phyloP scores from a whole-genome alignment of 352 stramenopile species.

The Phytophthora megakarya region DNA sequence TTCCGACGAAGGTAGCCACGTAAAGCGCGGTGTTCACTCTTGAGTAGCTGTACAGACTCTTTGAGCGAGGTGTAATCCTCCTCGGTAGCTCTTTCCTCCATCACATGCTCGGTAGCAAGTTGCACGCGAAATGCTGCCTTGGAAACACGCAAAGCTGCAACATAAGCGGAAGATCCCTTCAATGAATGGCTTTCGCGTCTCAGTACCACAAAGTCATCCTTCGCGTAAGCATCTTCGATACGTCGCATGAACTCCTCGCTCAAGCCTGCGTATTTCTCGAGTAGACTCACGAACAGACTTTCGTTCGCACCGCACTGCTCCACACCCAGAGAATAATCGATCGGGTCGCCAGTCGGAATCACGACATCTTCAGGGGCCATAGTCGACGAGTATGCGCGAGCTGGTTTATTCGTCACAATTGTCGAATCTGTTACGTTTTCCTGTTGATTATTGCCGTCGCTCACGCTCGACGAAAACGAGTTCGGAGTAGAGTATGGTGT shows the following conservation, averaged over 20 bases:
- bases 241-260: constrained; percentile 79
- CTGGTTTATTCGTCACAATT: constrained; percentile 35
- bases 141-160: constrained; percentile 80
- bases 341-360: constrained; percentile 78
- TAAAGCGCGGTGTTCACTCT: constrained; percentile 74
- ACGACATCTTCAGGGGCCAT: constrained; percentile 67
- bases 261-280: constrained; percentile 79
- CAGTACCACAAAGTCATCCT: constrained; percentile 63
- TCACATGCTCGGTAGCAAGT: constrained; percentile 75
- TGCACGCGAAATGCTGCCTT: constrained; percentile 85
- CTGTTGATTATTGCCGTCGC: constrained; percentile 28
- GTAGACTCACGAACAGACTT: constrained; percentile 78
- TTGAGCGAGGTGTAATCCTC: constrained; percentile 46
- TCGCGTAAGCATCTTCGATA: constrained; percentile 66
- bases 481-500: constrained; percentile 16
- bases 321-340: constrained; percentile 81
- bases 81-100: constrained; percentile 50
- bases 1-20: constrained; percentile 83
- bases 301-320: constrained; percentile 85
- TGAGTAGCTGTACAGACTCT: constrained; percentile 62
- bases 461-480: constrained; percentile 30
- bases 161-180: constrained; percentile 89
- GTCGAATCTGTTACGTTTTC: constrained; percentile 34
- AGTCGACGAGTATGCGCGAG: constrained; percentile 51
- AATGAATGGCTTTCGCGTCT: constrained; percentile 82